Percentiles rank a stretch among this genome's conserved stretches.
These are phyloP conservation scores for Saxophila tyrrhenica DNA, from an alignment of 495 filamentous ascomycete genomes.

Conservation along the genomic window DNA sequence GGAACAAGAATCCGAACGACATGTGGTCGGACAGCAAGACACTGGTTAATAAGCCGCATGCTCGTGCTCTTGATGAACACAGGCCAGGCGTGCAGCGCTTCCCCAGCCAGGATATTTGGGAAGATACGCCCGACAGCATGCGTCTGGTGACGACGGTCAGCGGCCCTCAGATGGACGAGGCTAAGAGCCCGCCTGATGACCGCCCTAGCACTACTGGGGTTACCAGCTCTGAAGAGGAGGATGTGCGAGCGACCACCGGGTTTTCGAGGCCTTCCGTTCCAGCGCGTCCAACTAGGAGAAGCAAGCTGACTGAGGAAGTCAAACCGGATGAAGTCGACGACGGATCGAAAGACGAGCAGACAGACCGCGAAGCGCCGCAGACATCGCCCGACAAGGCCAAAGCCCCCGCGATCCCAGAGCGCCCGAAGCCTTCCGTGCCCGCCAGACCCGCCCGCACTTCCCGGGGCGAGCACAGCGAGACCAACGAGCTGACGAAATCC, in stretches of 20 bases:
- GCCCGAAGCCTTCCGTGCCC: constrained; percentile 75
- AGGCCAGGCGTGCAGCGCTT: constrained; percentile 58
- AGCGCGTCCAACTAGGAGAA: constrained; percentile 13
- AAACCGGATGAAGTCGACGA: constrained; percentile 9
- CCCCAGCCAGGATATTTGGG: constrained; percentile 92
- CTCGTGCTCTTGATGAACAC: constrained; percentile 32
- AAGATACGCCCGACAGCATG: constrained; percentile 79
- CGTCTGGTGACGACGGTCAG: constrained; percentile 70
- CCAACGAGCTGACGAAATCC: constrained; percentile 27
- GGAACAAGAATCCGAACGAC: constrained; percentile 21
- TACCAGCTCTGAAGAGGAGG: constrained; percentile 8
- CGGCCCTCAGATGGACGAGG: constrained; percentile 43
- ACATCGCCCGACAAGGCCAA: constrained; percentile 29
- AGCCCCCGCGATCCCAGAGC: constrained; percentile 40
- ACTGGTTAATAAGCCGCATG: constrained; percentile 30
- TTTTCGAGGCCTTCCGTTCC: constrained; percentile 12
- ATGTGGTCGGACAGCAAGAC: constrained; percentile 24
- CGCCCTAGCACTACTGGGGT: constrained; percentile 8
- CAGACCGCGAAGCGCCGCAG: constrained; percentile 17
- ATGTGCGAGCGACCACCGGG: constrained; percentile 13
- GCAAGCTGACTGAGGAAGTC: constrained; percentile 16
- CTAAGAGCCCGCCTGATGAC: constrained; percentile 14
- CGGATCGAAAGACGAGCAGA: constrained; percentile 3
- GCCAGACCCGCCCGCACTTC: constrained; percentile 45
- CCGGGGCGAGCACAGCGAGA: constrained; percentile 31